These are phyloP conservation scores for Lentinula novae-zelandiae DNA, from an alignment of 1,284 basidiomycete species.

Conservation along the genomic window DNA sequence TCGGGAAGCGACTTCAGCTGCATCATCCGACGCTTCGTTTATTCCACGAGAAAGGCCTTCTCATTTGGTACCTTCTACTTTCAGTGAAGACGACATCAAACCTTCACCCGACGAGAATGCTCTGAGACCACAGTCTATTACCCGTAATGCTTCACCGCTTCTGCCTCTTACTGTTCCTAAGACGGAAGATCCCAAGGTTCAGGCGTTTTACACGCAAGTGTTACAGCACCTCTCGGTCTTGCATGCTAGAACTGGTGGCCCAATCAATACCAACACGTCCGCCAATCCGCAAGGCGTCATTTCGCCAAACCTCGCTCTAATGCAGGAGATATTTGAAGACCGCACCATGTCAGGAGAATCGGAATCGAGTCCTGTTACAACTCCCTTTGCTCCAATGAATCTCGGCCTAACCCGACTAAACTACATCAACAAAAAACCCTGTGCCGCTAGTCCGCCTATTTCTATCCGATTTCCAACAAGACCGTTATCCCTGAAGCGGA, in stretches of 20 bases:
- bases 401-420: background rate
- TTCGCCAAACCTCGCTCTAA: slow-evolving; percentile 17
- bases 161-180: slow-evolving; percentile 32
- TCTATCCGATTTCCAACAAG: slow-evolving; percentile 11
- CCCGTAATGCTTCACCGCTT: background rate
- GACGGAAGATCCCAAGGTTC: slow-evolving; percentile 66
- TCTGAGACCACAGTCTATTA: background rate
- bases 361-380: background rate
- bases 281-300: background rate
- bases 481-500: slow-evolving; percentile 4
- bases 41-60: slow-evolving; percentile 13
- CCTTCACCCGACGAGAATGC: background rate
- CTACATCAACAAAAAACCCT: background rate
- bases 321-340: slow-evolving; percentile 15
- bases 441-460: background rate
- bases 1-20: slow-evolving; percentile 6
- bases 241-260: slow-evolving; percentile 32
- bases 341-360: slow-evolving; percentile 3
- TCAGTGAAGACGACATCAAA: slow-evolving; percentile 12
- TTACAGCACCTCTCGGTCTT: slow-evolving; percentile 76
- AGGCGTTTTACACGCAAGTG: slow-evolving; percentile 79
- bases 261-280: slow-evolving; percentile 10
- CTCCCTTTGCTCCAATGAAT: background rate
- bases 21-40: slow-evolving; percentile 19
- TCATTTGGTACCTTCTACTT: slow-evolving; percentile 24